Evolutionary conservation across 78 protist genomes (phyloP).

Genomic region (Diacronema lutheri): DNA sequence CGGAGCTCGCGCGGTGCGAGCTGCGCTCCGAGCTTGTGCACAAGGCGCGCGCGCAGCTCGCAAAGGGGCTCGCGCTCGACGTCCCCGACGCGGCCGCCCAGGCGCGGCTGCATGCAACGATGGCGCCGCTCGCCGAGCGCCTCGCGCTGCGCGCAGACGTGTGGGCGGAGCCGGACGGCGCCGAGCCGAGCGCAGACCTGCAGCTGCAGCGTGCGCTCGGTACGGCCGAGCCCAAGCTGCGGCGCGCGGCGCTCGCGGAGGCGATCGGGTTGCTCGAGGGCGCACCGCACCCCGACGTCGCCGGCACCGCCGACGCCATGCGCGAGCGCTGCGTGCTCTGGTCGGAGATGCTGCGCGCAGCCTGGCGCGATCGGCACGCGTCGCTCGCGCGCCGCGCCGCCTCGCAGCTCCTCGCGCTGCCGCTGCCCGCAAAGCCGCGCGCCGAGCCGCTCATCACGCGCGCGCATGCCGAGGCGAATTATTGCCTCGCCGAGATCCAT

Average conservation of each 20-base stretch:
- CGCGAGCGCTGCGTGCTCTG: neutral
- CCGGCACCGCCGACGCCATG: neutral
- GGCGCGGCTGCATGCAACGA: neutral
- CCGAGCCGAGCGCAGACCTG: too few species aligned
- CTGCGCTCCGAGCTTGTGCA: neutral
- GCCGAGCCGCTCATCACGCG: neutral
- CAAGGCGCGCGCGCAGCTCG: neutral
- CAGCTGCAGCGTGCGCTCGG: neutral
- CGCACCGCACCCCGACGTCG: neutral
- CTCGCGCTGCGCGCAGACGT: neutral
- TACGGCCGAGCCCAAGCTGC: too few species aligned
- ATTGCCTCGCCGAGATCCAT: neutral
- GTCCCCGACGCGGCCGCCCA: neutral
- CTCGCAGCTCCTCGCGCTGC: neutral
- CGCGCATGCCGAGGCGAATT: neutral
- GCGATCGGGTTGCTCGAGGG: too few species aligned
- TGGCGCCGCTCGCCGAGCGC: neutral
- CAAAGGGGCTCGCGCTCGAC: neutral
- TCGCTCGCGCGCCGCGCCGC: neutral
- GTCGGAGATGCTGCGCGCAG: neutral
- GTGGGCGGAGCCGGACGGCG: neutral
- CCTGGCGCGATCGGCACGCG: neutral
- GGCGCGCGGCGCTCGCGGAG: too few species aligned
- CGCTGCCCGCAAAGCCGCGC: too few species aligned
- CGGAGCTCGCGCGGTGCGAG: constrained; percentile 2